Percentiles rank a stretch among this genome's conserved stretches.
Evolutionary conservation across 2,329 filamentous ascomycete species (phyloP).

Genomic region (Trichoderma atroviride): DNA sequence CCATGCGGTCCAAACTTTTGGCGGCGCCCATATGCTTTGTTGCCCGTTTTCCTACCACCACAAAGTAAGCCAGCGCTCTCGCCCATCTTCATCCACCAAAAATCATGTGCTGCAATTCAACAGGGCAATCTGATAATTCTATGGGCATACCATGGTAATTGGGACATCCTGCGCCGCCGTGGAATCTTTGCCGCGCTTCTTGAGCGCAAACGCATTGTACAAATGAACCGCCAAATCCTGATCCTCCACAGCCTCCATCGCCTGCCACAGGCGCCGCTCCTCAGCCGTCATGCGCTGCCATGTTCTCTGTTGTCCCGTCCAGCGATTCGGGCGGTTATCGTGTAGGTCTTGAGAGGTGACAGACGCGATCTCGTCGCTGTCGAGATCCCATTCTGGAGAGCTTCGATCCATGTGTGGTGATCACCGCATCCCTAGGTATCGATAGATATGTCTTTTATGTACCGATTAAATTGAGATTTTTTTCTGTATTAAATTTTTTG

Average conservation of each 20-base stretch:
- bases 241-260: conserved; percentile 64
- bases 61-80: background rate
- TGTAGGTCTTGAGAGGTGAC: conserved; percentile 52
- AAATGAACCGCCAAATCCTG: conserved; percentile 74
- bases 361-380: conserved; percentile 51
- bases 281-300: conserved; percentile 66
- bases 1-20: conserved; percentile 81
- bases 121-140: background rate
- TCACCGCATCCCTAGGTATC: background rate
- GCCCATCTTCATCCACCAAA: background rate
- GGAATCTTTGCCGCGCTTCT: conserved; percentile 41
- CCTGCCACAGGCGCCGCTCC: conserved; percentile 64
- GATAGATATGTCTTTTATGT: background rate
- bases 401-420: conserved; percentile 16
- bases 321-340: conserved; percentile 68
- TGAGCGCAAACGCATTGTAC: conserved; percentile 75
- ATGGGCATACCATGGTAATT: conserved; percentile 35
- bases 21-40: conserved; percentile 51
- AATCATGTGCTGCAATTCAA: background rate
- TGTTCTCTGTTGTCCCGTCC: conserved; percentile 65
- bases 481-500: background rate
- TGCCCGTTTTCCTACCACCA: conserved; percentile 36
- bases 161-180: conserved; percentile 36
- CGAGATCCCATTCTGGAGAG: conserved; percentile 44
- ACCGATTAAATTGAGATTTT: too few species aligned